A percentile compares a stretch with the other conserved stretches of the same genome.
These are phyloP conservation scores for Cordyceps militaris DNA, from an alignment of 2,329 filamentous ascomycete genomes.

Conservation along the genomic window DNA sequence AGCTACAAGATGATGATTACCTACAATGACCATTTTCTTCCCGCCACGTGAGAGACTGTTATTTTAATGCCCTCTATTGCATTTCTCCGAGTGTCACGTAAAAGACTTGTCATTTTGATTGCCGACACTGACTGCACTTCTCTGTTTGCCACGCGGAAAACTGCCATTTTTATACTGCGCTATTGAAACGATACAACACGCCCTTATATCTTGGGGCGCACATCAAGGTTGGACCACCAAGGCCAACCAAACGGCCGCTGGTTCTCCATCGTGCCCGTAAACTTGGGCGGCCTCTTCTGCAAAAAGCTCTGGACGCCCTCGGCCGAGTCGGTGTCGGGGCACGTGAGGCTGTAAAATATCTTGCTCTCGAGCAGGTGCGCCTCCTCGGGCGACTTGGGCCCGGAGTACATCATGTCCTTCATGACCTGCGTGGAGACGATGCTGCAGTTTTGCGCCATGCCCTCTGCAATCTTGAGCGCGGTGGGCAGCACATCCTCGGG, in stretches of 20 bases:
- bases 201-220: slow-evolving; percentile 23
- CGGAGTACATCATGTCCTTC: slow-evolving; percentile 63
- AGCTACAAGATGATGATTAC: not conserved
- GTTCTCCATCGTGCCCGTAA: slow-evolving; percentile 52
- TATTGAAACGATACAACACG: slow-evolving; percentile 4
- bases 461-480: slow-evolving; percentile 58
- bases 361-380: slow-evolving; percentile 63
- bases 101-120: no score
- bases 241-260: slow-evolving; percentile 55
- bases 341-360: slow-evolving; percentile 52
- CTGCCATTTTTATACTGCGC: not conserved
- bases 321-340: slow-evolving; percentile 50
- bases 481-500: slow-evolving; percentile 55
- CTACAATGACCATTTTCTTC: not conserved
- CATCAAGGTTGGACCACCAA: slow-evolving; percentile 54
- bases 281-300: slow-evolving; percentile 58
- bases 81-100: no score
- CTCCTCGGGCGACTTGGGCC: slow-evolving; percentile 53
- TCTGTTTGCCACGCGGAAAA: not conserved
- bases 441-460: slow-evolving; percentile 61
- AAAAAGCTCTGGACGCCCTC: slow-evolving; percentile 65
- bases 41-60: no score
- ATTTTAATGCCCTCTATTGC: no score
- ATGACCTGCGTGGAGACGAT: slow-evolving; percentile 58
- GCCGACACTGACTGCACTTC: not conserved